phyloP scores from a whole-genome alignment of 768 basidiomycete species.

The Zangia roseola region DNA sequence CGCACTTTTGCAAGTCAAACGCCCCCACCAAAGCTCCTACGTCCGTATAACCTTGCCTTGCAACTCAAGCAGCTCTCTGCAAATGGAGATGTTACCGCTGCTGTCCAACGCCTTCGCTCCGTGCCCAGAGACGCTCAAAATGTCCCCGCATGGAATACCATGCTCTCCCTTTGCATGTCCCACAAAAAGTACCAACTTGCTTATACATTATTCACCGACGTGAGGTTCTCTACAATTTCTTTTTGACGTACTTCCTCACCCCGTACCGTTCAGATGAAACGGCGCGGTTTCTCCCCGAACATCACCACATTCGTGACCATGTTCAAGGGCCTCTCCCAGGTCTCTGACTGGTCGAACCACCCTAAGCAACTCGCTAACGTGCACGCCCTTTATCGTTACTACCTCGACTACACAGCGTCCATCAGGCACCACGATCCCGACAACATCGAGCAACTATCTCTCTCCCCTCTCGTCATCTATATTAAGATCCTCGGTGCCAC shows the following conservation, averaged over 20 bases:
- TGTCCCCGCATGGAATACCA: conserved; percentile 72
- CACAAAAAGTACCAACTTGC: conserved; percentile 55
- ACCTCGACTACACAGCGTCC: conserved; percentile 47
- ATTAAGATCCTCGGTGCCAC: conserved; percentile 65
- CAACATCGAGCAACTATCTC: conserved; percentile 46
- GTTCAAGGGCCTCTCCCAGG: conserved; percentile 59
- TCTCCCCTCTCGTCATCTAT: conserved; percentile 54
- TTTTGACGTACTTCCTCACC: conserved; percentile 15
- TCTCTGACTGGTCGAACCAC: conserved; percentile 58
- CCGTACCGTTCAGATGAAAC: conserved; percentile 64
- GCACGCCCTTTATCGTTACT: conserved; percentile 59
- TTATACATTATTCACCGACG: conserved; percentile 69
- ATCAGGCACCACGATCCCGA: conserved; percentile 47
- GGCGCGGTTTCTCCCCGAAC: conserved; percentile 72
- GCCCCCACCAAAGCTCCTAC: conserved; percentile 38
- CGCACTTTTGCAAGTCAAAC: conserved; percentile 4
- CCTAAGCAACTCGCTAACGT: conserved; percentile 63
- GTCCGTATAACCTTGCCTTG: conserved; percentile 59
- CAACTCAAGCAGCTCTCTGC: conserved; percentile 60
- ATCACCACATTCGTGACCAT: conserved; percentile 67
- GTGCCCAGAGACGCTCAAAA: conserved; percentile 76
- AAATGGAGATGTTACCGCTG: conserved; percentile 55
- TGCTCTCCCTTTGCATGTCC: conserved; percentile 66
- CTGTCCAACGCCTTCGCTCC: conserved; percentile 64
- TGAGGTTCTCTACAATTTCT: conserved; percentile 33